Evolutionary conservation across 495 filamentous ascomycete species (phyloP), one percentile per base, ranked within the genome.

Genomic region (Penicillium coffeae): DNA sequence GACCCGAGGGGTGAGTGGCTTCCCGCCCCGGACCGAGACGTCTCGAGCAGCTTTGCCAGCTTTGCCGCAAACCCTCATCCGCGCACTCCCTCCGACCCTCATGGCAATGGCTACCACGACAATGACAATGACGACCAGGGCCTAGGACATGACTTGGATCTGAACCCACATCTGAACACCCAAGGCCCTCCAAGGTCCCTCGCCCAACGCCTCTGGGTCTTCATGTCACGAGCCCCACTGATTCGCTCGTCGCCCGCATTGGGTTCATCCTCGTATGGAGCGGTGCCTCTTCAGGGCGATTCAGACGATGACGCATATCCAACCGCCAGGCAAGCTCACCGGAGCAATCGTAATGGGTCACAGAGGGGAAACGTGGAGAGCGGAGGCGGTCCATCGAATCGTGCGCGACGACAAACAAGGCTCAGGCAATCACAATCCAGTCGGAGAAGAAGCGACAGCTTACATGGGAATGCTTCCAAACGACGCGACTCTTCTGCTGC

Each of bases 241-340:
- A 63, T 85, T 48, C 81, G 80, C 51, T 76, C 79, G 46, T 77
- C 81, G 50, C 77, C 79, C 41, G 78, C 78, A 14, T 73, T 77
- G 60, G 71, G 64, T 21, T 77, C 74, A 18, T 77, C 77, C 20
- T 79, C 77, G 13, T 84, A 85, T 57, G 80, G 81, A 45, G 75
- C 78, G 21, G 69, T 80, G 18, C 75, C 72, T 15, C 58, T 45
- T n/a, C 49, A 51, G 25, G 45, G 53, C 34, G 27, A 54, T 20
- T 16, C 22, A 18, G 50, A 50, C 14, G 44, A 43, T 20, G 46
- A 44, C 8, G 0, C 18, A 18, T 9, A 33, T 39, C 12, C 13
- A 15, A 21, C 48, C 3, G 6, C 6, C 12, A 13, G 30, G n/a
- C 33, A n/a, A 38, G 42, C n/a, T 46, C 48, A 12, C 4, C 41